Evolutionary conservation across 768 basidiomycete species (phyloP), one percentile per base, ranked within the genome.

Genomic region (Strobilomyces echinocephalus): DNA sequence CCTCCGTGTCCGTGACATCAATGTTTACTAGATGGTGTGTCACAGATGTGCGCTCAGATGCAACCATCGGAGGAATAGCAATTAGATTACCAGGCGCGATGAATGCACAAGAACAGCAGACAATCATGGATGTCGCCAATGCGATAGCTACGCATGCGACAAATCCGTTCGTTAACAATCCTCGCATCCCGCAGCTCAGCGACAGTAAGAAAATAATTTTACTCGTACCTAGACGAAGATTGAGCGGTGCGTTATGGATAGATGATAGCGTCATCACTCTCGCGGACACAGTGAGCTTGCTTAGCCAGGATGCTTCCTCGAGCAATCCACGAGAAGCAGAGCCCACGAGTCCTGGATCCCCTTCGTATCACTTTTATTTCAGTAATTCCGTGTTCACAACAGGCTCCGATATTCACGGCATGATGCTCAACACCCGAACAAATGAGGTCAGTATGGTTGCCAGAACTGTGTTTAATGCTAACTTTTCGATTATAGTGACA

Each of bases 261-360:
- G 45, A 34, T 33, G 52, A 54, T 16, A 35, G 41, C 26, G 5
- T n/a, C 2, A 8, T 34, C 5, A 53, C 12, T 2, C 33, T 53
- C 12, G 31, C 46, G 2, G 52, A 53, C 9, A 53, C 52, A 1
- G 52, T 40, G 5, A 53, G 52, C 35, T 6, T 53, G 10, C 46
- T 53, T 16, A 53, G 15, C 9, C 39, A 41, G 34, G 52, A 53
- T 21, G 39, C 24, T 9, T 5, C 2, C 12, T 9, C 10, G 21
- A 14, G 24, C 11, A 6, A 33, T 26, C 12, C 46, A 18, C 52
- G 38, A 47, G 39, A 49, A 14, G 28, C 31, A 11, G 52, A 47
- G 12, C 45, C 45, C 12, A 18, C 12, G 31, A 53, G 24, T 30
- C 30, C 28, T 10, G 30, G 43, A 15, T 44, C 43, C 16, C 16